Evolutionary conservation across 805 yeast species (phyloP).

Genomic region (Vanderwaltozyma polyspora): DNA sequence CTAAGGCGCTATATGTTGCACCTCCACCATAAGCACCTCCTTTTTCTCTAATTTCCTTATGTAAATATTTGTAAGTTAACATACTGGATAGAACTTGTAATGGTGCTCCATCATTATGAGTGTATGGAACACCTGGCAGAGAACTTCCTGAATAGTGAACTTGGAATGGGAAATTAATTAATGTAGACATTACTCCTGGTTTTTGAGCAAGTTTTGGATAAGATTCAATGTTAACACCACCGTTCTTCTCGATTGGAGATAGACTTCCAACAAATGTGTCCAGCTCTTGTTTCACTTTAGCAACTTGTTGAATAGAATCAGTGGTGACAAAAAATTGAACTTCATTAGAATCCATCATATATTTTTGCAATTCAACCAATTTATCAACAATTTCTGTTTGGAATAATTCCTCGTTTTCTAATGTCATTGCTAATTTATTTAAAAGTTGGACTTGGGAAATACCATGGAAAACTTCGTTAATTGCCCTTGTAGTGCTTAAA

Average conservation of each 20-base stretch:
- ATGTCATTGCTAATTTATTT: slow-evolving; percentile 40
- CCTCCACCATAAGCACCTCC: slow-evolving; percentile 99
- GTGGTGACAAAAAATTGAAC: slow-evolving; percentile 51
- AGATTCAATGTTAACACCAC: not conserved
- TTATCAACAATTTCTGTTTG: slow-evolving; percentile 54
- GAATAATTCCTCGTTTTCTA: slow-evolving; percentile 39
- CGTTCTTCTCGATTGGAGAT: not conserved
- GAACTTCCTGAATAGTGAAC: slow-evolving; percentile 74
- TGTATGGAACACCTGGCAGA: slow-evolving; percentile 53
- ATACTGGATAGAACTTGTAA: slow-evolving; percentile 74
- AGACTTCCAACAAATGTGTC: slow-evolving; percentile 18
- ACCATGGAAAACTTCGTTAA: slow-evolving; percentile 62
- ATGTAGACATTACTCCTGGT: slow-evolving; percentile 27
- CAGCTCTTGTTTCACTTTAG: slow-evolving; percentile 16
- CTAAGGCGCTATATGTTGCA: slow-evolving; percentile 66
- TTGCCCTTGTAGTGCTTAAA: slow-evolving; percentile 46
- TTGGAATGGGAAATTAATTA: slow-evolving; percentile 72
- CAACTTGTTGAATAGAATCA: slow-evolving; percentile 31
- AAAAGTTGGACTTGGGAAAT: slow-evolving; percentile 65
- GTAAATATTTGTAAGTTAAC: slow-evolving; percentile 71
- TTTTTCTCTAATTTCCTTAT: slow-evolving; percentile 82
- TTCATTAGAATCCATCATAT: slow-evolving; percentile 32
- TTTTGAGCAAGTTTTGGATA: slow-evolving; percentile 2
- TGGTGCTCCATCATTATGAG: slow-evolving; percentile 68
- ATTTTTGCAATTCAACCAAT: slow-evolving; percentile 39